Conservation (phyloP, 2,329 filamentous ascomycete species). For the Stenocarpella maydis region DNA sequence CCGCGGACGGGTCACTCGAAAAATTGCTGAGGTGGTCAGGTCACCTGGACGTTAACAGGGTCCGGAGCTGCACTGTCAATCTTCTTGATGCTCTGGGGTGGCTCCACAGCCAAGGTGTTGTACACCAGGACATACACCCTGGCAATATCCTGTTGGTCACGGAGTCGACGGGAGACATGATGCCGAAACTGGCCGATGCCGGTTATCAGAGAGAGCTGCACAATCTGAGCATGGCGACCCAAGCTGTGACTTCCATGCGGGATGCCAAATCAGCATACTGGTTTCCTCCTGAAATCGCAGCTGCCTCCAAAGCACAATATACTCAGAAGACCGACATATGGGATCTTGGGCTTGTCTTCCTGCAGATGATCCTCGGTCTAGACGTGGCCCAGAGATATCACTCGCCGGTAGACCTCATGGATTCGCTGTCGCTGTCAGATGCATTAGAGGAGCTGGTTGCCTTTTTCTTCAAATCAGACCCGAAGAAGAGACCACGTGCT, state of each 20-base stretch:
- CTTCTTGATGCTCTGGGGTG: slow-evolving; percentile 88
- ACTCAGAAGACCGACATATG: slow-evolving; percentile 89
- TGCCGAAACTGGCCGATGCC: slow-evolving; percentile 78
- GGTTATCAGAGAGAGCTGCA: slow-evolving; percentile 75
- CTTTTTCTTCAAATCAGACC: slow-evolving; percentile 85
- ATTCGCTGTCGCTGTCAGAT: slow-evolving; percentile 74
- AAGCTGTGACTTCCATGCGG: slow-evolving; percentile 60
- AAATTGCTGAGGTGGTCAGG: slow-evolving; percentile 85
- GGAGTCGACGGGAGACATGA: slow-evolving; percentile 71
- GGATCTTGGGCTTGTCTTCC: slow-evolving; percentile 89
- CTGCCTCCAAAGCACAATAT: slow-evolving; percentile 67
- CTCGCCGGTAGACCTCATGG: slow-evolving; percentile 78
- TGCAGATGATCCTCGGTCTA: slow-evolving; percentile 93
- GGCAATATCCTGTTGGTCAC: slow-evolving; percentile 82
- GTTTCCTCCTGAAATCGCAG: slow-evolving; percentile 80
- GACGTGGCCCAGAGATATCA: slow-evolving; percentile 79
- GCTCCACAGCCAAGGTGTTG: slow-evolving; percentile 83
- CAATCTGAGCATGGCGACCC: slow-evolving; percentile 62
- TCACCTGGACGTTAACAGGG: slow-evolving; percentile 74
- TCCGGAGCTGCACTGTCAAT: slow-evolving; percentile 90
- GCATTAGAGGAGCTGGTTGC: slow-evolving; percentile 81
- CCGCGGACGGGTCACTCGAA: slow-evolving; percentile 82
- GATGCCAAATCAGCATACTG: slow-evolving; percentile 81
- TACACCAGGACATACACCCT: slow-evolving; percentile 84
- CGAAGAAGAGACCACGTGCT: slow-evolving; percentile 83